Evolutionary conservation across 148 eudicot genomes (phyloP), one percentile per base, ranked within the genome.

Genomic region (Arctostaphylos glauca): DNA sequence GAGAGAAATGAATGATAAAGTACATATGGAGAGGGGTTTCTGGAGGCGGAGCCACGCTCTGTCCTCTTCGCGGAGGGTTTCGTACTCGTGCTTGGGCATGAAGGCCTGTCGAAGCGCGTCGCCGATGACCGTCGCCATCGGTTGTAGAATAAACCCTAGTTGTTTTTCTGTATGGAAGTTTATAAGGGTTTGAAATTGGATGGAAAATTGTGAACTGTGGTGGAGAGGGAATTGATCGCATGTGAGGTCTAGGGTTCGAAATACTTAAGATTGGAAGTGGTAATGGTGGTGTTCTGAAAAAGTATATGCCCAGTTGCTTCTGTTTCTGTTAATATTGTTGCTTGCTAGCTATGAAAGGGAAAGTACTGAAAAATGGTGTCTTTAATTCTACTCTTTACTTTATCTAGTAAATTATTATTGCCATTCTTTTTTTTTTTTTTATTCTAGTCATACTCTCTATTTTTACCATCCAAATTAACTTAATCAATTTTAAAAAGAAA

Each of bases 51-150:
- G 77, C 90, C 90, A 90, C 0, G 92, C 95, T 79, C 89, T 89
- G 48, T 92, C 93, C 84, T 95, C 97, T 0, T 95, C 98, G n/a
- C 95, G 84, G 64, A 95, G 88, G 84, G 86, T 86, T 73, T 93
- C 89, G 82, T 95, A 95, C 87, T 93, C 97, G 89, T 90, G 94
- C 74, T 92, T 95, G 66, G 97, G 98, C 98, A 95, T 95, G 84
- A 95, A 95, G 2, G 98, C 96, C 84, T 95, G 98, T 9, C 98
- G 92, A 25, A 95, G 92, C 3, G 98, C 98, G 71, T 91, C 95
- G 76, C 94, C 84, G 80, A 94, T 87, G 31, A 89, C 60, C 75
- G 75, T 73, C 80, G 44, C 71, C 71, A 66, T 66, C 14, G 41
- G 43, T 9, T 14, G 41, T 31, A 31, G 38, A 31, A 5, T 5